Conservation (phyloP, 1,284 basidiomycete species). For the Ustilago nuda region DNA sequence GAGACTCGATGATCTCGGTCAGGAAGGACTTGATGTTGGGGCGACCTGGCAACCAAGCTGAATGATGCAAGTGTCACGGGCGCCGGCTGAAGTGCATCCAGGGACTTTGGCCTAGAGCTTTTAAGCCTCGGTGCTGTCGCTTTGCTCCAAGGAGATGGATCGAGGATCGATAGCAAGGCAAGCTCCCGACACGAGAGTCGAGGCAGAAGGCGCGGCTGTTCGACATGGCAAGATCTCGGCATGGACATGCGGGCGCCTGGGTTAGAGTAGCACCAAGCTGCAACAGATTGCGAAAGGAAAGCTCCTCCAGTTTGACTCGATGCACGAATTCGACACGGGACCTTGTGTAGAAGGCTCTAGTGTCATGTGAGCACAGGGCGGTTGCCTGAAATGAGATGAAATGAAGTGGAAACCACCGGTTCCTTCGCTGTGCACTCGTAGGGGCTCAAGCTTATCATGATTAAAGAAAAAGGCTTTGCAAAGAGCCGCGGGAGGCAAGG, state of each 20-base stretch:
- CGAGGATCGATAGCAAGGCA: neutral
- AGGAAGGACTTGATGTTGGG: neutral
- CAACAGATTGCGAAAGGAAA: neutral
- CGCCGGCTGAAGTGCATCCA: neutral
- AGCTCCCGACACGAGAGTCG: neutral
- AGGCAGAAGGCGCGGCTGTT: neutral
- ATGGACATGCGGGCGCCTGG: neutral
- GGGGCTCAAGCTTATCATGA: neutral
- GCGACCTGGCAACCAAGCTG: neutral
- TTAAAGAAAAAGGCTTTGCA: neutral
- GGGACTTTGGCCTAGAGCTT: neutral
- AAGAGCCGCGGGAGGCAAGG: neutral
- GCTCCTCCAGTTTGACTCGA: neutral
- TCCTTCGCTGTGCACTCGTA: neutral
- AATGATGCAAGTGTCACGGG: neutral
- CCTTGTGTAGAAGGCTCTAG: too few relatives aligned
- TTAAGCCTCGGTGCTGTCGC: neutral
- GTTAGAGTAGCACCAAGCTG: neutral
- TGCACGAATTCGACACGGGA: too few relatives aligned
- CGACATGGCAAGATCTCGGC: neutral
- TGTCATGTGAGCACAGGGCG: too few relatives aligned
- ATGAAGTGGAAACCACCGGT: neutral
- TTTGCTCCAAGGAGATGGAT: neutral
- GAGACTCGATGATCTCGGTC: neutral
- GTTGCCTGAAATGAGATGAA: neutral